Percentiles rank a stretch among this genome's conserved stretches.
Conservation (phyloP, 352 stramenopile species). For the Globisporangium nodosum region DNA sequence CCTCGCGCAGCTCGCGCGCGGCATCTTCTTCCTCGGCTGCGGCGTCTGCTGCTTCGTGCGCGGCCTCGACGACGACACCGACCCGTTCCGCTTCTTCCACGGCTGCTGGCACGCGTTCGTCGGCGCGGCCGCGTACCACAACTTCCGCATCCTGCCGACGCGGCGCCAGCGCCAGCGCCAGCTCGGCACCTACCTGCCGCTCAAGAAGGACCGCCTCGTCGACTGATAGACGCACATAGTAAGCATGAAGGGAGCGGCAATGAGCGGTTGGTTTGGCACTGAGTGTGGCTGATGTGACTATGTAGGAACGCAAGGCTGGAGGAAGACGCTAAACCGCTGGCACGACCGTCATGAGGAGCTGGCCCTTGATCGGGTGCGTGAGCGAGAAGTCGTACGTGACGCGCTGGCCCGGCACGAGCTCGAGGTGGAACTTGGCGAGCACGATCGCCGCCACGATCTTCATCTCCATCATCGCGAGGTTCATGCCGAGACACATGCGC, state of each 20-base stretch:
- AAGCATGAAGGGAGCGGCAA: too few relatives aligned
- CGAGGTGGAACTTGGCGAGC: slow-evolving; percentile 52
- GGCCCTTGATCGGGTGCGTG: slow-evolving; percentile 14
- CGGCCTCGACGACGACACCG: slow-evolving; percentile 63
- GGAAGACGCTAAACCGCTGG: background rate
- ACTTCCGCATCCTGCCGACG: slow-evolving; percentile 50
- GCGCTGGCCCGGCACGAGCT: slow-evolving; percentile 21
- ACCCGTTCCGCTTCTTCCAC: slow-evolving; percentile 79
- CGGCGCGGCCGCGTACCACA: slow-evolving; percentile 62
- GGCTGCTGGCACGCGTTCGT: slow-evolving; percentile 79
- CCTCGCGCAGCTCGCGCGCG: slow-evolving; percentile 36
- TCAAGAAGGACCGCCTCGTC: slow-evolving; percentile 21
- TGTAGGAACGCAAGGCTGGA: background rate
- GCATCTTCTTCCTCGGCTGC: slow-evolving; percentile 38
- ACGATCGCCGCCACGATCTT: slow-evolving; percentile 61
- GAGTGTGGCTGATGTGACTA: too few relatives aligned
- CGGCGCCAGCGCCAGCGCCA: slow-evolving; percentile 13
- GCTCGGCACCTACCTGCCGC: slow-evolving; percentile 22
- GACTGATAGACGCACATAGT: background rate
- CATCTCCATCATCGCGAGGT: slow-evolving; percentile 80
- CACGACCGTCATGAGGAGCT: background rate
- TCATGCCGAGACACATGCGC: slow-evolving; percentile 62
- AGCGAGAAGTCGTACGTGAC: slow-evolving; percentile 48
- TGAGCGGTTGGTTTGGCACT: too few relatives aligned
- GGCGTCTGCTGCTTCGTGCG: slow-evolving; percentile 54